phyloP scores from a whole-genome alignment of 2,329 filamentous ascomycete genomes.

The Chrysosporium keratinophilum region DNA sequence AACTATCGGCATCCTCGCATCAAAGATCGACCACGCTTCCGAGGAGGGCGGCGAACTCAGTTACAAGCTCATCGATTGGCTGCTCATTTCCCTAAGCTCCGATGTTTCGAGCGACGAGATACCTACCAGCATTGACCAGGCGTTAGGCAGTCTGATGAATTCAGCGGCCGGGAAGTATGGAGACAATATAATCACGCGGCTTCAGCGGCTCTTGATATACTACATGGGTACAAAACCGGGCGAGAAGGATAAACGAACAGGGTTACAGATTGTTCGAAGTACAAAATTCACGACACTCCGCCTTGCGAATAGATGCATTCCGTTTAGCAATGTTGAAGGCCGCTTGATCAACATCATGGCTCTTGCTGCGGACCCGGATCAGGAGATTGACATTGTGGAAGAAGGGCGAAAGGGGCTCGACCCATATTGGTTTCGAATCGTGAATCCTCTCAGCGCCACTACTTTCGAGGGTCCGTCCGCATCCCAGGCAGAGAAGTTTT shows the following conservation, averaged over 20 bases:
- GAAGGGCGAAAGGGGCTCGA: constrained; percentile 84
- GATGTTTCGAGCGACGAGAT: constrained; percentile 64
- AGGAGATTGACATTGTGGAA: constrained; percentile 74
- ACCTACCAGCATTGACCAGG: constrained; percentile 79
- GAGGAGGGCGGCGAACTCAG: constrained; percentile 27
- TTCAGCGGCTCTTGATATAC: constrained; percentile 52
- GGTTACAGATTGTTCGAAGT: constrained; percentile 50
- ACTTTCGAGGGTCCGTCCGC: constrained; percentile 17
- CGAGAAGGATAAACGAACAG: constrained; percentile 31
- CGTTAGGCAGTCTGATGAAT: constrained; percentile 66
- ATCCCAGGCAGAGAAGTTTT: constrained; percentile 27
- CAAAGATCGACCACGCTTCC: constrained; percentile 33
- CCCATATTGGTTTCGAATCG: constrained; percentile 58
- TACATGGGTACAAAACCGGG: constrained; percentile 50
- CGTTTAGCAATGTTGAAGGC: constrained; percentile 65
- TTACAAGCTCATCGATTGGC: constrained; percentile 55
- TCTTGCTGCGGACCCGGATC: constrained; percentile 53
- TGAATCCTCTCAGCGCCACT: constrained; percentile 44
- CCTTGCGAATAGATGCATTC: constrained; percentile 80
- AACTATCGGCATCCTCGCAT: constrained; percentile 69
- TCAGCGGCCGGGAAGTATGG: constrained; percentile 43
- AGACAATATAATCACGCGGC: constrained; percentile 29
- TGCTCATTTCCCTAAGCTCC: constrained; percentile 72
- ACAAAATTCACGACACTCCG: constrained; percentile 73
- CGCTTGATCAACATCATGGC: constrained; percentile 86